Base-by-base conservation (phyloP, 192 early-diverging fungal genomes). In the Phycomyces nitens region DNA sequence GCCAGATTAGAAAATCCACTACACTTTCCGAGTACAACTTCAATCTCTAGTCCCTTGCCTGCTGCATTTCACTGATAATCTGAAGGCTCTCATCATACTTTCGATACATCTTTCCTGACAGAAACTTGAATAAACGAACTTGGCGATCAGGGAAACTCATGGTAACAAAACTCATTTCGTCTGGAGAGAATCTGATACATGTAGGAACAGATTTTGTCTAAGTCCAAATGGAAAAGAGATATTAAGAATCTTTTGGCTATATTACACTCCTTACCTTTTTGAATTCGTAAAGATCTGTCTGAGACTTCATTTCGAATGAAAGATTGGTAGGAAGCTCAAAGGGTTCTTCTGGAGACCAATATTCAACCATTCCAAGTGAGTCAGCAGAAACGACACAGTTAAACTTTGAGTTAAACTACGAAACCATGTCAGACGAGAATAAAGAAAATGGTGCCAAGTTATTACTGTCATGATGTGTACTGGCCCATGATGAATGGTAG, bases 241-340 rank as follows among this genome's bases (percentile, higher is more conserved):
- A n/a, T n/a, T n/a, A n/a, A n/a, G n/a, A n/a, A n/a, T n/a, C n/a
- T n/a, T n/a, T n/a, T n/a, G n/a, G n/a, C n/a, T n/a, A n/a, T n/a
- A n/a, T n/a, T n/a, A n/a, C n/a, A n/a, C n/a, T n/a, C n/a, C n/a
- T n/a, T 60, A 91, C 89, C 77, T 98, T 99, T 76, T 92, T 91
- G 64, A 96, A 99, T 66, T 95, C 93, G 69, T 94, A 99, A 44
- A 99, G 74, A 80, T 98, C 94, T 0, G 97, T 99, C 43, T 99
- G 90, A 15, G 88, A 84, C 79, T 99, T 99, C 69, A 88, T 88
- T 54, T 83, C 80, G 74, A 94, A 99, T 3, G 69, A 78, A 6
- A 94, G 70, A 0, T 69, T 75, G 26, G 78, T 71, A 0, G 90
- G 90, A 5, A 90, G 71, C 4, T 83, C 76, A 55, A 82, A 79